These are phyloP conservation scores for Xylariaceae sp. DNA, from an alignment of 2,329 filamentous ascomycete species.

Conservation along the genomic window DNA sequence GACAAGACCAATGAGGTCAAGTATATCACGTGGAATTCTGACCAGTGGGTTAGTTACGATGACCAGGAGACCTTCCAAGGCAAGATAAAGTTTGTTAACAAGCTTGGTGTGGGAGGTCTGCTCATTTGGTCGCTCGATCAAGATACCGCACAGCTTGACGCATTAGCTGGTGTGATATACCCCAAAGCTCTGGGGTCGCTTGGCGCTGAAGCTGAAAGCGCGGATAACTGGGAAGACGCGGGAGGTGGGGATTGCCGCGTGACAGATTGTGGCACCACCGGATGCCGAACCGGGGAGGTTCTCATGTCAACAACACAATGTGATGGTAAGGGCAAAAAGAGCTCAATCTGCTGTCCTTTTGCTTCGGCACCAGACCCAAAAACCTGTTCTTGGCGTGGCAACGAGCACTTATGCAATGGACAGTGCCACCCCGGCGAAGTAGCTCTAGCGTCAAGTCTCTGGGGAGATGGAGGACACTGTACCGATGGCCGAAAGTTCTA, in stretches of 20 bases:
- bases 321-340: slow-evolving; percentile 11
- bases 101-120: slow-evolving; percentile 39
- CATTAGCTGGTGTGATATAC: slow-evolving; percentile 25
- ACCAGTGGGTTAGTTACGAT: slow-evolving; percentile 52
- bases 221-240: slow-evolving; percentile 22
- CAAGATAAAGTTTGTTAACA: slow-evolving; percentile 44
- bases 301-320: slow-evolving; percentile 38
- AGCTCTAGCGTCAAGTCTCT: slow-evolving; percentile 36
- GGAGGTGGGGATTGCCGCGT: slow-evolving; percentile 37
- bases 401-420: slow-evolving; percentile 36
- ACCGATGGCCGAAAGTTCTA: slow-evolving; percentile 38
- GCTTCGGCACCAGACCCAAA: slow-evolving; percentile 37
- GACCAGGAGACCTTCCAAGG: slow-evolving; percentile 44
- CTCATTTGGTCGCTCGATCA: slow-evolving; percentile 45
- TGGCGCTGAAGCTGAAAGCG: slow-evolving; percentile 10
- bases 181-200: slow-evolving; percentile 13
- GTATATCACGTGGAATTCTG: slow-evolving; percentile 41
- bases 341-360: slow-evolving; percentile 42
- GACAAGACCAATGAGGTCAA: slow-evolving; percentile 42
- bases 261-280: slow-evolving; percentile 37
- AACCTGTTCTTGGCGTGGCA: slow-evolving; percentile 42
- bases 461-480: slow-evolving; percentile 37
- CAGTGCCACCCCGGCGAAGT: slow-evolving; percentile 43
- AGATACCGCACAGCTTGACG: slow-evolving; percentile 32
- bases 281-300: slow-evolving; percentile 40